Base-by-base conservation (phyloP, 768 basidiomycete species). In the Collybiopsis luxurians region DNA sequence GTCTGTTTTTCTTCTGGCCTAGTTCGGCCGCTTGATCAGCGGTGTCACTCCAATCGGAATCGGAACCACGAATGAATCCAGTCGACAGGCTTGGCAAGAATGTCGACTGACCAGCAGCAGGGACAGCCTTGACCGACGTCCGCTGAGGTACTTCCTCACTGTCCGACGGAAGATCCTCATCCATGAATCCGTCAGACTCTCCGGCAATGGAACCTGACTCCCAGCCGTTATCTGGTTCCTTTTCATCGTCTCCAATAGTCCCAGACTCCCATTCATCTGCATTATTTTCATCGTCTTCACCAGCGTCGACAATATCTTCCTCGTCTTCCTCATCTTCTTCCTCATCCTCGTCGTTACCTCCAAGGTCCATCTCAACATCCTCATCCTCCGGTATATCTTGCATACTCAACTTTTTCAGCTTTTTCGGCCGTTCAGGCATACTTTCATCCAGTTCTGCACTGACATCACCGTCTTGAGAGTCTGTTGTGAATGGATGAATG, bases 21-120 rank as follows among this genome's bases (percentile, higher is more conserved):
- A 75, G 73, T 38, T 85, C 84, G 15, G 74, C 81, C 28, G 75
- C 75, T 23, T 74, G 78, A 34, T 72, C 75, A 61, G 88, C 90
- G 21, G 71, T 76, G 58, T 89, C 88, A 66, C 87, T 85, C 59
- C 83, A 77, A 63, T 96, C 94, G 24, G 87, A 89, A 54, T 84
- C 89, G 19, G 89, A 90, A 48, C 91, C 94, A 46, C 83, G 82
- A 40, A 86, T 79, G 68, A 89, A 99, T 2, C 95, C 96, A 12
- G 89, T 85, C 0, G 92, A 80, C 24, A 98, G 83, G 2, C 92
- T 90, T 24, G 97, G 96, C 2, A 98, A 78, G 74, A 98, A 99
- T 1, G 84, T 79, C 55, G 87, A 79, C 62, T 77, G 64, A 56
- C 66, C 65, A 45, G 67, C 63, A 17, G 63, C 44, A 65, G 55